phyloP scores from a whole-genome alignment of 2,329 filamentous ascomycete genomes.

The Lecanicillium sp. region DNA sequence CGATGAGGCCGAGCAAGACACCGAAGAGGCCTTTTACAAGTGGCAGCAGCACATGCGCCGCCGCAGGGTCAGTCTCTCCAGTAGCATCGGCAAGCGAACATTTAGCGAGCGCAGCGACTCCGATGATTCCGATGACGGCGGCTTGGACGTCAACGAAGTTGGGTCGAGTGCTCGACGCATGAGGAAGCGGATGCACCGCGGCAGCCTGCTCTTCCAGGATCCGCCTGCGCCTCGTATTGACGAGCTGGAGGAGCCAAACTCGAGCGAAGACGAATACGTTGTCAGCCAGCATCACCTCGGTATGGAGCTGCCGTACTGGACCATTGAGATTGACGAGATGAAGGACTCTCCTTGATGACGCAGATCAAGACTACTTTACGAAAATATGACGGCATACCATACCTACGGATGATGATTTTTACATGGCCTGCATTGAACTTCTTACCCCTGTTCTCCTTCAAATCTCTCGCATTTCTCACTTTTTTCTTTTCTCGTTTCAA shows the following conservation, averaged over 20 bases:
- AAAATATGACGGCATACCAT: neutral
- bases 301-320: conserved; percentile 44
- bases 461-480: no score
- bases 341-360: conserved; percentile 21
- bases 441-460: no score
- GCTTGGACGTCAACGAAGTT: conserved; percentile 35
- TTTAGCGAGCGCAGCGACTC: conserved; percentile 49
- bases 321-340: conserved; percentile 46
- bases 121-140: conserved; percentile 35
- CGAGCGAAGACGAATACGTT: conserved; percentile 38
- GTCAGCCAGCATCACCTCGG: conserved; percentile 37
- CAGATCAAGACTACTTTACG: neutral
- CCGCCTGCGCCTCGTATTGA: conserved; percentile 46
- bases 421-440: neutral
- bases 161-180: conserved; percentile 44
- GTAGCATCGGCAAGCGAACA: conserved; percentile 49
- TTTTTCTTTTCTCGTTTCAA: neutral
- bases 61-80: conserved; percentile 44
- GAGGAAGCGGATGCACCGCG: conserved; percentile 41
- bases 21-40: conserved; percentile 34
- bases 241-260: conserved; percentile 48
- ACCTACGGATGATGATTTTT: neutral
- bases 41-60: conserved; percentile 37
- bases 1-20: conserved; percentile 29
- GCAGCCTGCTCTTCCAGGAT: conserved; percentile 43